Percentiles rank a stretch among this genome's conserved stretches.
These are phyloP conservation scores for Pythium brachiatum DNA, from an alignment of 352 stramenopile species.

Conservation along the genomic window DNA sequence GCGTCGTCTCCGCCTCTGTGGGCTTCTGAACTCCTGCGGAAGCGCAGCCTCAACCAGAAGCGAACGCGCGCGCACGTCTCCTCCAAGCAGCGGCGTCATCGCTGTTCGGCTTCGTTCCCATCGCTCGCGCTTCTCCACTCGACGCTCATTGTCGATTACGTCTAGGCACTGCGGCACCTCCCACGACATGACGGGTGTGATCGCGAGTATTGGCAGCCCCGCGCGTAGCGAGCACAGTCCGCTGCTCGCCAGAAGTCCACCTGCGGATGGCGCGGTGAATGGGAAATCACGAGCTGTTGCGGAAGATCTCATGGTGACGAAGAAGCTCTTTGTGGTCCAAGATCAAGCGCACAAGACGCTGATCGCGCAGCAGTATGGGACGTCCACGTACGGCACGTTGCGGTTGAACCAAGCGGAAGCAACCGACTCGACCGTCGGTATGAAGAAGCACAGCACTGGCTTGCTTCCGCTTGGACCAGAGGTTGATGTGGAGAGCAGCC, in stretches of 20 bases:
- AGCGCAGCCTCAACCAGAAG: constrained; percentile 5
- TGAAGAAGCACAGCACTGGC: not conserved
- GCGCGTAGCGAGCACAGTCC: constrained; percentile 8
- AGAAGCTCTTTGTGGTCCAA: not conserved
- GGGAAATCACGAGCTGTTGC: not conserved
- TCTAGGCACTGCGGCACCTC: not conserved
- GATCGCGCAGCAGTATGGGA: not conserved
- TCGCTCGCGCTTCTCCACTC: not conserved
- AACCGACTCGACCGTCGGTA: not conserved
- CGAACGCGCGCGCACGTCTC: not conserved
- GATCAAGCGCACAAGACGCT: not conserved
- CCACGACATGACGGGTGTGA: not conserved
- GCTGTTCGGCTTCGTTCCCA: not conserved
- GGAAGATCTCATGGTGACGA: not conserved
- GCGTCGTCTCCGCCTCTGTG: not conserved
- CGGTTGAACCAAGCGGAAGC: constrained; percentile 16
- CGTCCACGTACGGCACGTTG: constrained; percentile 27
- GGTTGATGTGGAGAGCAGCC: constrained; percentile 36
- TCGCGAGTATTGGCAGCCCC: constrained; percentile 1
- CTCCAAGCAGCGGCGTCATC: not conserved
- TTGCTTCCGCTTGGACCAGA: not conserved
- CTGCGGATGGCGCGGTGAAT: not conserved
- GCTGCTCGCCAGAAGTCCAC: constrained; percentile 1
- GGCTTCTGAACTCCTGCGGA: not conserved
- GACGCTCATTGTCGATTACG: constrained; percentile 22